Evolutionary conservation across 345 rosid genomes (phyloP), one percentile per base, ranked within the genome.

Genomic region (Populus simonii): DNA sequence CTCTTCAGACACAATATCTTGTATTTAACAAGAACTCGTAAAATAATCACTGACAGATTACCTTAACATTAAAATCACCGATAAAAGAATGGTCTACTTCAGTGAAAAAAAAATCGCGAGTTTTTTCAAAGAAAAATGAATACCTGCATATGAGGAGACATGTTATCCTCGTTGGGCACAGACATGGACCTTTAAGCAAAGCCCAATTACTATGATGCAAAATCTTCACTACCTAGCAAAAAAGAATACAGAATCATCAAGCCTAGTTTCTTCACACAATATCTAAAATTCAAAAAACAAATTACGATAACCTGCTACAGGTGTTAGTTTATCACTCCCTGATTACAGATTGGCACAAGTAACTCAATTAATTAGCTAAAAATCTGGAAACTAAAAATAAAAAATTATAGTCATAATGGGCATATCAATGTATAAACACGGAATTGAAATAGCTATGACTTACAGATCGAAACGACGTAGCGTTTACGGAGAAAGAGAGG

Each of bases 141-240:
- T 79, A 92, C 97, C 97, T 90, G 89, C 80, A 87, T 47, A 66
- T 84, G 79, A 47, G 85, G 67, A 74, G 91, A 81, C 74, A 81
- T 27, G 68, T 80, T 81, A 69, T 86, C 93, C 65, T 91, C 96
- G 73, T 83, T 82, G 53, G 86, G 80, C 25, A 68, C 82, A 70
- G 94, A 89, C 97, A 93, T 93, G 41, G 57, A 33, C 66, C 20
- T 39, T 27, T 1, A 11, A 68, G 71, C n/a, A 65, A 27, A 65
- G 35, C 68, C 36, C 36, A 65, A 29, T 1, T 27, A 65, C 25
- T 33, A 29, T 7, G 41, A 29, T 16, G 7, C 12, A 6, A 33
- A 35, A 16, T 29, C 69, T 29, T 33, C 22, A 33, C 69, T 66
- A 7, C 10, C 35, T 13, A 31, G 39, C 39, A 66, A 66, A 66